phyloP scores from a whole-genome alignment of 106 monocot genomes.

The Dendrobium nobile region DNA sequence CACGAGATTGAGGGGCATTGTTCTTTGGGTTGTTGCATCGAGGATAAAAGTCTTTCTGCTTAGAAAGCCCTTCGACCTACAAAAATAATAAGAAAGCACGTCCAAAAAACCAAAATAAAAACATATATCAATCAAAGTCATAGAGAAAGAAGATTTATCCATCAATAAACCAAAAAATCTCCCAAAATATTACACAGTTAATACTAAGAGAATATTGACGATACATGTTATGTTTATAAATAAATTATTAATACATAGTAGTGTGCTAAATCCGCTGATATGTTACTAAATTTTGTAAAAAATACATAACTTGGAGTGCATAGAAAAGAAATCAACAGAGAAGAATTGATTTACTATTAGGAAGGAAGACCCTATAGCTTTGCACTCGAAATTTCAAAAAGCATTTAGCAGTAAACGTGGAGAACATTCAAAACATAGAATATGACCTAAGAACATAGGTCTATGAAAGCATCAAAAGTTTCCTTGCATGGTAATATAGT shows the following conservation, averaged over 20 bases:
- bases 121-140: not conserved
- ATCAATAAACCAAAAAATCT: not conserved
- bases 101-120: conserved; percentile 1
- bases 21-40: conserved; percentile 71
- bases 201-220: not conserved
- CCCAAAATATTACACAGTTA: not conserved
- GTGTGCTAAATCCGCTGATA: not conserved
- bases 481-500: not conserved
- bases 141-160: not conserved
- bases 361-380: not conserved
- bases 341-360: not conserved
- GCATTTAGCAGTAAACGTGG: not conserved
- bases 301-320: not conserved
- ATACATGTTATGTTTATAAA: not conserved
- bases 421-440: not conserved
- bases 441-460: not conserved
- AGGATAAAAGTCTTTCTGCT: conserved; percentile 55
- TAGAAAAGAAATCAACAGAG: not conserved
- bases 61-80: conserved; percentile 49
- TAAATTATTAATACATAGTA: not conserved
- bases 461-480: not conserved
- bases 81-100: conserved; percentile 14
- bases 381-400: not conserved
- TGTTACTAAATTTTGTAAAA: not conserved
- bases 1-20: conserved; percentile 77